These are phyloP conservation scores for Paratinospora sagittata DNA, from an alignment of 164 flowering plant species.

Conservation along the genomic window DNA sequence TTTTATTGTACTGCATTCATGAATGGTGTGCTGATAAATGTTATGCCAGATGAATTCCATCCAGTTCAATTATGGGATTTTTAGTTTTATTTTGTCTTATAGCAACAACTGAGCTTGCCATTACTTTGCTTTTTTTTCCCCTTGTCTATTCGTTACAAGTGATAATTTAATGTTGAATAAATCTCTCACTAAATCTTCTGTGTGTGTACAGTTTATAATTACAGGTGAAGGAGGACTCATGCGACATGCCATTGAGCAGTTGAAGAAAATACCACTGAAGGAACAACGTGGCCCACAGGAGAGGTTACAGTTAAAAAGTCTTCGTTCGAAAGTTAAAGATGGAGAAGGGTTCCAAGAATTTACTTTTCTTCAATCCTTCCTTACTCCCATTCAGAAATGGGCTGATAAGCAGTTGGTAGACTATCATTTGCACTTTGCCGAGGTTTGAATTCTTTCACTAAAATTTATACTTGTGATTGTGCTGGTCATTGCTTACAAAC, in stretches of 20 bases:
- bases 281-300: conserved; percentile 95
- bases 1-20: background rate
- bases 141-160: background rate
- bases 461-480: background rate
- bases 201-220: conserved; percentile 56
- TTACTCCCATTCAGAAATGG: conserved; percentile 84
- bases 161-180: background rate
- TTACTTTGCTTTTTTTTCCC: background rate
- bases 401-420: conserved; percentile 81
- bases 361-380: conserved; percentile 75
- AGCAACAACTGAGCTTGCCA: background rate
- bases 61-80: too few species aligned
- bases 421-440: conserved; percentile 77
- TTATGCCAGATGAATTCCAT: too few species aligned
- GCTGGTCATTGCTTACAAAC: background rate
- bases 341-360: conserved; percentile 49
- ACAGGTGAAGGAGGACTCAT: conserved; percentile 71
- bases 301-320: conserved; percentile 71
- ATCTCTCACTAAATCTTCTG: background rate
- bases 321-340: conserved; percentile 55
- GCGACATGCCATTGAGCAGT: conserved; percentile 69
- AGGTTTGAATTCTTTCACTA: conserved; percentile 39
- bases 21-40: background rate
- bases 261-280: conserved; percentile 75
- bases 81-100: too few species aligned